These are phyloP conservation scores for Groenewaldozyma salmanticensis DNA, from an alignment of 805 yeast genomes.

Conservation along the genomic window DNA sequence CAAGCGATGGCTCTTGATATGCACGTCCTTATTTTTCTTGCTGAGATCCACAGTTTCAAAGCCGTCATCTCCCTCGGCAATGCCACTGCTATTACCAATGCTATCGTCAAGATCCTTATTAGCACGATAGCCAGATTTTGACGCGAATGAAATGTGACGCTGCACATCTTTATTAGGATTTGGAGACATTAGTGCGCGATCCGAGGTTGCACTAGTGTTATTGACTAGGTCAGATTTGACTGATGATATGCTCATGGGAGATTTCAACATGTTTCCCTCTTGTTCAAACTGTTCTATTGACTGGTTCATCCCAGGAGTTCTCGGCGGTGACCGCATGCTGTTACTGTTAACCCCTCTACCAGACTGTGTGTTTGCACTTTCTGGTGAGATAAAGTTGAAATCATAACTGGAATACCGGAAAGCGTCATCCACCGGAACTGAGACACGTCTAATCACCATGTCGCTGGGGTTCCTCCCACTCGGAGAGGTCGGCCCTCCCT, in stretches of 20 bases:
- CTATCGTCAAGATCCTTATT: too few relatives aligned
- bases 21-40: background rate
- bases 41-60: background rate
- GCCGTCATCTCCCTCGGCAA: conserved; percentile 1
- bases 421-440: conserved; percentile 17
- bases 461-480: background rate
- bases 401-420: conserved; percentile 10
- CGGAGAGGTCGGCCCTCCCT: too few relatives aligned
- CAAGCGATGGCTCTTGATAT: background rate
- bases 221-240: background rate
- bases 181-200: too few relatives aligned
- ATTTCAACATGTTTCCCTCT: background rate
- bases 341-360: background rate
- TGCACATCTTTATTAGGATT: too few relatives aligned
- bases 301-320: background rate
- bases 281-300: conserved; percentile 1
- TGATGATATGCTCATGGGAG: background rate
- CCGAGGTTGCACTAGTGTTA: too few relatives aligned
- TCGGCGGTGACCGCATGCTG: background rate
- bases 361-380: too few relatives aligned
- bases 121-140: background rate
- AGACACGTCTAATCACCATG: conserved; percentile 9
- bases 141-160: conserved; percentile 1
- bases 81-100: too few relatives aligned
- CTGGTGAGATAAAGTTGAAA: too few relatives aligned